Evolutionary conservation across 2,329 filamentous ascomycete genomes (phyloP), one percentile per base, ranked within the genome.

Genomic region (Hymenoscyphus infarciens): DNA sequence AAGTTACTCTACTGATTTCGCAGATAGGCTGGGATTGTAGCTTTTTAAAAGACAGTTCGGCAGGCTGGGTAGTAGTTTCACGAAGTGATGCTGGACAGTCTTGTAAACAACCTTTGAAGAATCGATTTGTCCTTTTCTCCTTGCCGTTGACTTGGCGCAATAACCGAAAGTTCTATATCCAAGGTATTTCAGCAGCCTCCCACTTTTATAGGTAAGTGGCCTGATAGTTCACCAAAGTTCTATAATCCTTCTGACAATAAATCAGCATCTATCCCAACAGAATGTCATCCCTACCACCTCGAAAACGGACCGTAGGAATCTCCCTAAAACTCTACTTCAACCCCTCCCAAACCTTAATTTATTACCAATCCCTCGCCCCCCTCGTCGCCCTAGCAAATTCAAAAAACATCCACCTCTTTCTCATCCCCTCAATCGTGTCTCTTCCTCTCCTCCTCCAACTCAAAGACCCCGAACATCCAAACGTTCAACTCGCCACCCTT

Each of bases 321-420:
- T 89, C 86, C 56, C 85, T 89, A 45, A 92, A 92, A 72, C 90
- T 92, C 85, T 92, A 93, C 81, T 93, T 93, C 77, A 84, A 87
- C 65, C 82, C 87, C 8, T 76, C 82, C 11, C 80, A 81, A 64
- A 92, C 89, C 1, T 77, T 81, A 55, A 71, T 80, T 61, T 88
- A 87, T 72, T 77, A 89, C 16, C 75, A 84, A 15, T 67, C 77
- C 33, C 79, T 79, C 8, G 73, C 83, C 45, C 73, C 79, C 22
- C 75, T 80, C 27, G 72, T 78, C 38, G 72, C 77, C 3, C 71
- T 77, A 22, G 73, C 76, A 33, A 73, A 78, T 59, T 73, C 78
- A 15, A 75, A 81, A 33, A 78, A 83, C 58, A 75, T 90, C 64
- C 87, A 91, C 74, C 80, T 94, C 68, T 92, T 92, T 75, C 78